Conservation (phyloP, 2,329 filamentous ascomycete species). For the Ascochyta koolunga region DNA sequence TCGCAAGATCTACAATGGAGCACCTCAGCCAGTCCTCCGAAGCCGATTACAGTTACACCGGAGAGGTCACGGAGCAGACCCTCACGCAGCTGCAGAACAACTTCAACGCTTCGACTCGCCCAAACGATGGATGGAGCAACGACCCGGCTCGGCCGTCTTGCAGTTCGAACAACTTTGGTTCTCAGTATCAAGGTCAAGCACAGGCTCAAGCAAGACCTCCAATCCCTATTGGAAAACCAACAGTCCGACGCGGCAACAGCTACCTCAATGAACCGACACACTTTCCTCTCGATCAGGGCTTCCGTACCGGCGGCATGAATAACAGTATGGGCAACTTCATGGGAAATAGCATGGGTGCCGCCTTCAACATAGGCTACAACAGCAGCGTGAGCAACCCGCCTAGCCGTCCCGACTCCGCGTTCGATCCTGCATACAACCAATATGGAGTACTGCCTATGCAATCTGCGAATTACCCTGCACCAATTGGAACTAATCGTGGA, state of each 20-base stretch:
- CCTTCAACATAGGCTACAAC: conserved; percentile 23
- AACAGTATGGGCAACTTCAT: conserved; percentile 14
- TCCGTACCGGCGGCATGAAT: conserved; percentile 31
- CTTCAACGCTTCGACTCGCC: conserved; percentile 56
- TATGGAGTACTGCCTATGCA: conserved; percentile 39
- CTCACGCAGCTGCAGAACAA: conserved; percentile 57
- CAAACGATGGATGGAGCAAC: conserved; percentile 44
- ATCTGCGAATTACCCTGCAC: conserved; percentile 26
- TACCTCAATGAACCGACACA: conserved; percentile 47
- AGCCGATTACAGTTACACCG: conserved; percentile 53
- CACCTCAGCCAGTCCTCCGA: conserved; percentile 61
- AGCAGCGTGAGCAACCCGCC: conserved; percentile 38
- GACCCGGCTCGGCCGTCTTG: conserved; percentile 33
- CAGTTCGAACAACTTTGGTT: conserved; percentile 31
- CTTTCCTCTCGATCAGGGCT: conserved; percentile 44
- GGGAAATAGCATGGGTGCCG: conserved; percentile 17
- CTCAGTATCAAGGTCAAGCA: conserved; percentile 19
- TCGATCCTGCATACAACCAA: conserved; percentile 43
- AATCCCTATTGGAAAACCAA: conserved; percentile 23
- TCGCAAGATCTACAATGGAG: conserved; percentile 64
- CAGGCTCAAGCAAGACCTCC: conserved; percentile 31
- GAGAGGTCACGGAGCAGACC: conserved; percentile 58
- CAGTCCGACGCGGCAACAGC: conserved; percentile 38
- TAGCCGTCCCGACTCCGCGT: conserved; percentile 46
- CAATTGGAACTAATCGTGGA: conserved; percentile 44